Evolutionary conservation across 352 stramenopile genomes (phyloP).

Genomic region (Globisporangium takayamanum): DNA sequence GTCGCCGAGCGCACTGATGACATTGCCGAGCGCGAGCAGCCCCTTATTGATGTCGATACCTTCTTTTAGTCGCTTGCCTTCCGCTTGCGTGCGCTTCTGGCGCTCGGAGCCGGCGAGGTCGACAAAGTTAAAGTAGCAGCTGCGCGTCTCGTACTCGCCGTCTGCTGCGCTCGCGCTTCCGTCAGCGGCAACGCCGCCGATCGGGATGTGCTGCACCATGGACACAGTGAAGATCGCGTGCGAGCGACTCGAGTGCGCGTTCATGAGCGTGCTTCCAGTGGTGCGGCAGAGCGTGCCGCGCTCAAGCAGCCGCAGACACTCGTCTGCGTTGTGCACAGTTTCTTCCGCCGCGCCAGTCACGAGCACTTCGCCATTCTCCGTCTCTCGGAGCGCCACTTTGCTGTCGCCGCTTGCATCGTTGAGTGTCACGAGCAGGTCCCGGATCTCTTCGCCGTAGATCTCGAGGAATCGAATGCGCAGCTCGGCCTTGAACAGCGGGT

Average conservation of each 20-base stretch:
- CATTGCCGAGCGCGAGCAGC: constrained; percentile 95
- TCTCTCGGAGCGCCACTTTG: constrained; percentile 86
- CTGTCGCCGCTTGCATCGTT: constrained; percentile 39
- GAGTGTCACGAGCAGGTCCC: constrained; percentile 82
- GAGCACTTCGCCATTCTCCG: constrained; percentile 70
- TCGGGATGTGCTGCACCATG: constrained; percentile 73
- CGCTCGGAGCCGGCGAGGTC: constrained; percentile 90
- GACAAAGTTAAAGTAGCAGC: constrained; percentile 89
- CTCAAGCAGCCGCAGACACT: constrained; percentile 80
- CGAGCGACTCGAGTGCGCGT: constrained; percentile 86
- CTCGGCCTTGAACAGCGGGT: constrained; percentile 52
- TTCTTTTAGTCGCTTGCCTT: constrained; percentile 91
- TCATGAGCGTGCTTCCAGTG: constrained; percentile 89
- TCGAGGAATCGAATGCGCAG: constrained; percentile 88
- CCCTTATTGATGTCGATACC: constrained; percentile 99
- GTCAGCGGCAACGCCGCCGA: constrained; percentile 32
- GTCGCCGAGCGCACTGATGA: constrained; percentile 95
- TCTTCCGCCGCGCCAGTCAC: constrained; percentile 78
- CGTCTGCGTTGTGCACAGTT: constrained; percentile 50
- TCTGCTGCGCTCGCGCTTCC: constrained; percentile 25
- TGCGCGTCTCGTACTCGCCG: constrained; percentile 72
- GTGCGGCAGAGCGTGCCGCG: constrained; percentile 78
- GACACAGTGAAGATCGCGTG: constrained; percentile 90
- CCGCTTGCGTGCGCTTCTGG: constrained; percentile 93
- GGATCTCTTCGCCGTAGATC: constrained; percentile 90